Conservation (phyloP, 306 rosid species). For the Ormosia emarginata region DNA sequence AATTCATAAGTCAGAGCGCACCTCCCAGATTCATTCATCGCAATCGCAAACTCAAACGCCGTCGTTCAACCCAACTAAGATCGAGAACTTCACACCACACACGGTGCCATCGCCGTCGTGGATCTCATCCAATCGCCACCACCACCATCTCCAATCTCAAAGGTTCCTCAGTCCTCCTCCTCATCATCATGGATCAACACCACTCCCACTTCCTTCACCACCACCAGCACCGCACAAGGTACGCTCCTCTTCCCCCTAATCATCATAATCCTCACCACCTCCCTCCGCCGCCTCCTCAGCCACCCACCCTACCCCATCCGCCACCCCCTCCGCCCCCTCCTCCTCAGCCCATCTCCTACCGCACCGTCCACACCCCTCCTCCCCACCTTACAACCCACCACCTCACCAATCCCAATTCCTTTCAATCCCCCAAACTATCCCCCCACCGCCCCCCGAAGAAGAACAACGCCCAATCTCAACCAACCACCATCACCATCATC, state of each 20-base stretch:
- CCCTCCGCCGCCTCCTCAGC: not conserved
- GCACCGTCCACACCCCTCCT: constrained; percentile 11
- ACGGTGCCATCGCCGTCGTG: not conserved
- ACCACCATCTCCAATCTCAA: not conserved
- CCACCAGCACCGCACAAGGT: constrained; percentile 23
- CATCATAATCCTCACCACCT: not conserved
- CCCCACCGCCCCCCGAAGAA: constrained; percentile 14
- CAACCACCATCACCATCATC: not conserved
- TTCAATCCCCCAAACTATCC: not conserved
- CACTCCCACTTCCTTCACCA: constrained; percentile 4
- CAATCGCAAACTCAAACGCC: not conserved
- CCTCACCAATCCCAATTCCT: not conserved
- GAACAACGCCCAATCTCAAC: constrained; percentile 4
- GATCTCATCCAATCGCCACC: not conserved
- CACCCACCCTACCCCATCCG: not conserved
- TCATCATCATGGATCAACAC: constrained; percentile 24
- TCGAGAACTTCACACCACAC: not conserved
- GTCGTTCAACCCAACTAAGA: not conserved
- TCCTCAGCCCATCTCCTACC: not conserved
- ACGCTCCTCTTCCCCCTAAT: constrained; percentile 14
- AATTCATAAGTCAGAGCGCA: not conserved
- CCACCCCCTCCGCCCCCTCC: not conserved
- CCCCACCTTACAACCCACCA: constrained; percentile 6
- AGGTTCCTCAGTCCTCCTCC: not conserved
- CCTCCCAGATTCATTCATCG: not conserved